Evolutionary conservation across 2,329 filamentous ascomycete genomes (phyloP), one percentile per base, ranked within the genome.

Genomic region (Mycosphaerella arachidis): DNA sequence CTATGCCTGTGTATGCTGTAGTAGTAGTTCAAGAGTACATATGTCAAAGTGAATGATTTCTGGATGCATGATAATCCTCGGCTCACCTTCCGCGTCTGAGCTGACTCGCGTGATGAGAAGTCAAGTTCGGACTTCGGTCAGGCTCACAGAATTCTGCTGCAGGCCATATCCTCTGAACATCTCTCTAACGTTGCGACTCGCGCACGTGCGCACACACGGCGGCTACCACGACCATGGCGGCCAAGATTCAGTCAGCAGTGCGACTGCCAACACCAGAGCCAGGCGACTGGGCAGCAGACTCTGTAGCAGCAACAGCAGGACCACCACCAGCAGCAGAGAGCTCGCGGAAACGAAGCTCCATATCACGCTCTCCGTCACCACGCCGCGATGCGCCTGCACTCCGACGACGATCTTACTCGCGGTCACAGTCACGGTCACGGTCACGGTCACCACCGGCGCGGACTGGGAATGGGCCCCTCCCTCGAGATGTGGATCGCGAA

Each of bases 401-500:
- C 7, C 70, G 70, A 51, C 66, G 67, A 18, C 63, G 70, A 16
- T 72, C 70, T 12, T 59, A 60, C 48, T 73, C 71, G n/a, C 67
- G 71, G 29, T 68, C 72, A 45, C 68, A 71, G 57, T 33, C 31
- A 33, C 31, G 31, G 6, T 35, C 31, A 35, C 31, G 31, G 8
- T 35, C 31, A 35, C 31, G 31, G 2, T 70, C 70, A 24, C 68
- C 66, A 13, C 52, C 40, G 20, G 24, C 27, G 35, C 66, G 72
- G 3, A 66, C 4, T 20, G 69, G 71, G 18, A 71, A 73, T 48
- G 73, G 72, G 61, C 74, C 75, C 67, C 76, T 78, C 2, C 78
- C 81, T 20, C 71, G 73, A 33, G 78, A 79, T 68, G 77, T 81
- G 53, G 81, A 83, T 58, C 74, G 79, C 0, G 75, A 79, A 58